Evolutionary conservation across 495 filamentous ascomycete species (phyloP), one percentile per base, ranked within the genome.

Genomic region (Monascus purpureus): DNA sequence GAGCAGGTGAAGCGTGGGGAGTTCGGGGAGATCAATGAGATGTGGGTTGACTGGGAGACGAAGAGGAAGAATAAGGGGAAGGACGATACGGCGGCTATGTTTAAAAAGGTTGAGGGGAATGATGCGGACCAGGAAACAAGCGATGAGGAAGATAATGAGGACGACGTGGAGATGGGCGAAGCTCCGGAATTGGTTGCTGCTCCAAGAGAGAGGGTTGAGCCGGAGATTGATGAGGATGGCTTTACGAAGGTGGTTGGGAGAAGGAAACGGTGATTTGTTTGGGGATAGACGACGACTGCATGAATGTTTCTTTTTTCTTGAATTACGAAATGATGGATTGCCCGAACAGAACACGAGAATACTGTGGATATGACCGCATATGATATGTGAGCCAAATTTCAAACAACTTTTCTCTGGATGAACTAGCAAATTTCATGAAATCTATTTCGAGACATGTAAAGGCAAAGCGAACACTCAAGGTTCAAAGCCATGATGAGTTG

Each of bases 141-240:
- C 55, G 73, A 76, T 35, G 69, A 67, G 45, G 60, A 52, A 35
- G 62, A 57, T 55, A 67, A 62, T 9, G 66, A 59, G 18, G 71
- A 71, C 4, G 77, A 85, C 46, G 69, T 73, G 28, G 79, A 83
- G 37, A 90, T 92, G 82, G 68, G 53, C 6, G 84, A 83, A 30
- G 77, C 75, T 26, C 80, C 81, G 8, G 43, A 58, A 13, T 48
- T 78, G 32, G 70, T 74, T 25, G 46, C 66, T 13, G 65, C 59
- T 9, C 67, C 60, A 8, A 75, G 65, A 47, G 74, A 77, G 56
- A 83, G 69, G 54, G 50, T 61, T 28, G 72, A 70, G 43, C 80
- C 82, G 1, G 80, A 85, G 53, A 63, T 94, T 30, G 88, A 95
- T 57, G 84, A 93, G 32, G 88, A 95, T 43, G 88, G 88, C 9